Percentiles rank a stretch among this genome's conserved stretches.
phyloP scores from a whole-genome alignment of 1,139 yeast genomes.

The Hyphopichia fennica region DNA sequence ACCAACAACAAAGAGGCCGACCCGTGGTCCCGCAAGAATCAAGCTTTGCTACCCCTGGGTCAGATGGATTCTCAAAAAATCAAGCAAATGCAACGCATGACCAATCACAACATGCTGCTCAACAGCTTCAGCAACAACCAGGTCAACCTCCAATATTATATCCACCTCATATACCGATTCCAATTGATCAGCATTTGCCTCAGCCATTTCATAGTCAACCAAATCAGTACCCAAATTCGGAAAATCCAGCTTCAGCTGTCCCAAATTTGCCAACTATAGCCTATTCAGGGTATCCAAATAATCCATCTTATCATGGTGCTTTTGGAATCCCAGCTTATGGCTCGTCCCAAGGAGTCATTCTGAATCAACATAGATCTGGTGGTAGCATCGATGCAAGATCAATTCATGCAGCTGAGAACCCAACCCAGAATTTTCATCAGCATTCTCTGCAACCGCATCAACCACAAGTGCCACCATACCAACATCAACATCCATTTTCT shows the following conservation, averaged over 20 bases:
- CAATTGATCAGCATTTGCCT: conserved; percentile 6
- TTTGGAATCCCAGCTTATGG: background rate
- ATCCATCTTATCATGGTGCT: background rate
- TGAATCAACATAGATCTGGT: too few relatives aligned
- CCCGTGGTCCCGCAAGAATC: too few relatives aligned
- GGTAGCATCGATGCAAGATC: too few relatives aligned
- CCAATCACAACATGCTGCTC: too few relatives aligned
- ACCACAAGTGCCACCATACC: background rate
- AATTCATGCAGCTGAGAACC: too few relatives aligned
- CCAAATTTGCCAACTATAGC: background rate
- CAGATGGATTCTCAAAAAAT: background rate
- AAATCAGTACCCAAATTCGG: background rate
- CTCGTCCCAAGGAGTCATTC: background rate
- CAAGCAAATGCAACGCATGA: background rate
- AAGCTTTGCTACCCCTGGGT: too few relatives aligned
- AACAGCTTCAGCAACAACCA: background rate
- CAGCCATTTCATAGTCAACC: conserved; percentile 1
- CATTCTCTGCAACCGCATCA: conserved; percentile 3
- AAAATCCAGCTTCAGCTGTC: background rate
- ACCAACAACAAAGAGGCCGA: background rate
- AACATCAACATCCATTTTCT: conserved; percentile 2
- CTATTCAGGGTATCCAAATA: background rate
- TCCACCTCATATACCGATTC: conserved; percentile 7
- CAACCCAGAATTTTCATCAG: too few relatives aligned
- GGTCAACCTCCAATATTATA: conserved; percentile 4